Conservation (phyloP, 352 stramenopile species). For the Globisporangium uncinulatum region DNA sequence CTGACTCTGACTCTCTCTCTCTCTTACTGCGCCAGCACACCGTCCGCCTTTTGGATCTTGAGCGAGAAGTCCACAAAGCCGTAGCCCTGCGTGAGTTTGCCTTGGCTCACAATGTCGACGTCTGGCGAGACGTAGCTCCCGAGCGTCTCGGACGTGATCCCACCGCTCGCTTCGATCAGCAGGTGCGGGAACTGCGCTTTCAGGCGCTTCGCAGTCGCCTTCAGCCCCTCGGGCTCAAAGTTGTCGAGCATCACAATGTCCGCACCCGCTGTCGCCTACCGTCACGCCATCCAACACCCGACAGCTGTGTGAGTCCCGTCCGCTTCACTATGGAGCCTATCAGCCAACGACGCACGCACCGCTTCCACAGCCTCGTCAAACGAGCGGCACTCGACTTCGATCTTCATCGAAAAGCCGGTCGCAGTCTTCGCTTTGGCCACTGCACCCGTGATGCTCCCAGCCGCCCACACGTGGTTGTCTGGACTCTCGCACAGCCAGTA, state of each 20-base stretch:
- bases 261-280: slow-evolving; percentile 52
- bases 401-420: slow-evolving; percentile 97
- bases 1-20: neutral
- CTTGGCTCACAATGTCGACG: slow-evolving; percentile 97
- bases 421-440: slow-evolving; percentile 90
- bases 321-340: too few species aligned
- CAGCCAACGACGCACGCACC: slow-evolving; percentile 18
- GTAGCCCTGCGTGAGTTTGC: slow-evolving; percentile 97
- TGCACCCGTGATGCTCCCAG: slow-evolving; percentile 93
- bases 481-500: neutral
- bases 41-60: slow-evolving; percentile 92
- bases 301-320: neutral
- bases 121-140: slow-evolving; percentile 89
- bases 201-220: slow-evolving; percentile 86
- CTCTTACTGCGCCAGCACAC: slow-evolving; percentile 35
- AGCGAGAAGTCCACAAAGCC: slow-evolving; percentile 96
- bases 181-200: slow-evolving; percentile 95
- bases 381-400: slow-evolving; percentile 97
- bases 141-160: slow-evolving; percentile 96
- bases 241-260: slow-evolving; percentile 99
- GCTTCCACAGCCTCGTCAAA: slow-evolving; percentile 94
- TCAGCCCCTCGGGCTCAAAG: slow-evolving; percentile 91
- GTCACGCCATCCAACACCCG: neutral
- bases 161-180: slow-evolving; percentile 96
- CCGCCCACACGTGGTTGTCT: slow-evolving; percentile 98